Evolutionary conservation across 2,329 filamentous ascomycete genomes (phyloP).

Genomic region (Fusarium citri): DNA sequence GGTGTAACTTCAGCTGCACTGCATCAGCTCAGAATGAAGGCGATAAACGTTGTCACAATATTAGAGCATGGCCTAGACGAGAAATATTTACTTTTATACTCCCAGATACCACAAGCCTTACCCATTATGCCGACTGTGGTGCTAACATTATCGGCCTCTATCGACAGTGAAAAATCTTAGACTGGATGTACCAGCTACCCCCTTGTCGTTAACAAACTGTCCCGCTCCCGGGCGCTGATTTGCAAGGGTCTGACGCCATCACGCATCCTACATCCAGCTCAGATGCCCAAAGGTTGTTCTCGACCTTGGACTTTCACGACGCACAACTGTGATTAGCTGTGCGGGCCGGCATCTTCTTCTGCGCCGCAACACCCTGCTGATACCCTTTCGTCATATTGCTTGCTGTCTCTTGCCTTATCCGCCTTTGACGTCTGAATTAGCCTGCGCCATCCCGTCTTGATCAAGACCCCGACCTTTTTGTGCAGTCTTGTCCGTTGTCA

Average conservation of each 20-base stretch:
- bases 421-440: constrained; percentile 11
- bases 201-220: constrained; percentile 27
- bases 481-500: constrained; percentile 13
- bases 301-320: constrained; percentile 37
- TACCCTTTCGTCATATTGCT: constrained; percentile 35
- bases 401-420: constrained; percentile 21
- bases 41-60: neutral
- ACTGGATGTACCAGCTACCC: constrained; percentile 36
- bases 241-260: constrained; percentile 46
- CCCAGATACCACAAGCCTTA: neutral
- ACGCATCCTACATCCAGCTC: constrained; percentile 39
- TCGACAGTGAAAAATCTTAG: neutral
- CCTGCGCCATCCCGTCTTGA: constrained; percentile 20
- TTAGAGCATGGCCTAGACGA: neutral
- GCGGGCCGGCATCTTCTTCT: constrained; percentile 30
- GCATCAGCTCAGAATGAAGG: neutral
- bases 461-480: constrained; percentile 8
- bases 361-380: constrained; percentile 34
- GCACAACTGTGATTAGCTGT: constrained; percentile 41
- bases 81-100: neutral
- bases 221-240: constrained; percentile 9
- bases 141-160: neutral
- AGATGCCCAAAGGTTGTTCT: constrained; percentile 26
- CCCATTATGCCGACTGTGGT: neutral
- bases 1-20: neutral